A percentile compares a stretch with the other conserved stretches of the same genome.
phyloP scores from a whole-genome alignment of 2,329 filamentous ascomycete species.

The Xenoacremonium recifei region DNA sequence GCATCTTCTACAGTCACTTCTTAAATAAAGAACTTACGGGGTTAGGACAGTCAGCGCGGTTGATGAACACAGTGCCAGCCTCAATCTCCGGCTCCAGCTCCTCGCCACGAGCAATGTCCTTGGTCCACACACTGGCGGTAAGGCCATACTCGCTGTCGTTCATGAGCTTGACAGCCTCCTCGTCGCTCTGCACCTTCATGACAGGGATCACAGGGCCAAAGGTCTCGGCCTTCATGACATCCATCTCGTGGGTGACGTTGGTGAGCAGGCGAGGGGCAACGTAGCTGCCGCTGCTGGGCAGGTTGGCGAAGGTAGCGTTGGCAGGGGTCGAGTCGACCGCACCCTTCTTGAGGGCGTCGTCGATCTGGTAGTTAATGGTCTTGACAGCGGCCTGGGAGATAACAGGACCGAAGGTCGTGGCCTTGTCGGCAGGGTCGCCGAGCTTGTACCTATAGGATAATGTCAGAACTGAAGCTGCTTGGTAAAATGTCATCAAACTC shows the following conservation, averaged over 20 bases:
- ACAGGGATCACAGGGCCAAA: constrained; percentile 92
- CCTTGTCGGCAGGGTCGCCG: constrained; percentile 79
- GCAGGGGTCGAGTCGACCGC: constrained; percentile 82
- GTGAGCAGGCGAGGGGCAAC: constrained; percentile 82
- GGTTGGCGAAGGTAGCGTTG: constrained; percentile 72
- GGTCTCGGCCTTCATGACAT: constrained; percentile 89
- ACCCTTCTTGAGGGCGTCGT: constrained; percentile 79
- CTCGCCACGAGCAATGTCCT: not conserved
- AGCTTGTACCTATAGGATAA: constrained; percentile 50
- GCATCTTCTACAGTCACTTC: not conserved
- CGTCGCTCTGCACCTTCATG: constrained; percentile 79
- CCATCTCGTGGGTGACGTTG: constrained; percentile 78
- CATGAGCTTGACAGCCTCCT: constrained; percentile 65
- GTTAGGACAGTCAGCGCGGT: not conserved
- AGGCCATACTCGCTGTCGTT: constrained; percentile 1
- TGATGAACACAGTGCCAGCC: constrained; percentile 1
- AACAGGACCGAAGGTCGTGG: constrained; percentile 84
- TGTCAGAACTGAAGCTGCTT: not conserved
- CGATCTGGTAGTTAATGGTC: constrained; percentile 74
- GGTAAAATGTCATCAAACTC: constrained; percentile 32
- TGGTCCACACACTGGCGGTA: not conserved
- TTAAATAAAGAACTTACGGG: not conserved
- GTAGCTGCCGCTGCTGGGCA: constrained; percentile 80
- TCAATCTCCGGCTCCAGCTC: not conserved
- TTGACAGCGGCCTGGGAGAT: constrained; percentile 78